phyloP scores from a whole-genome alignment of 106 monocot species.

The Ottelia alismoides region DNA sequence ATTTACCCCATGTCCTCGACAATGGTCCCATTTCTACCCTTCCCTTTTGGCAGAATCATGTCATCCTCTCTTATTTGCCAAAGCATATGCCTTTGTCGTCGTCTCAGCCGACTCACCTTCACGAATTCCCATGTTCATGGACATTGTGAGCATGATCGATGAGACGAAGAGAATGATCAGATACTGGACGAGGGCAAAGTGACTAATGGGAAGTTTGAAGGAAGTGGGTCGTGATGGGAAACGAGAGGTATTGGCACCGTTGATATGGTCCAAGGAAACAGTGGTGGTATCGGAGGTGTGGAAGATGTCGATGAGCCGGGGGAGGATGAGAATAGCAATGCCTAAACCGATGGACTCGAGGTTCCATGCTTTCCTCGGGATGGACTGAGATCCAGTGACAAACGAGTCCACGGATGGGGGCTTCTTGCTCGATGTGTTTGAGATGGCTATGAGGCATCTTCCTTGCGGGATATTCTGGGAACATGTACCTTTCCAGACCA shows the following conservation, averaged over 20 bases:
- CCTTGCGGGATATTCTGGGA: not conserved
- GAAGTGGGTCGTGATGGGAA: not conserved
- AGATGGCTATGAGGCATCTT: not conserved
- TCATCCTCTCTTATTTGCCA: no score
- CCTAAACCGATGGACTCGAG: constrained; percentile 23
- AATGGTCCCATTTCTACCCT: no score
- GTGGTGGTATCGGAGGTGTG: constrained; percentile 26
- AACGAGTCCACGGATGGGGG: constrained; percentile 1
- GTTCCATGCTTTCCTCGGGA: constrained; percentile 23
- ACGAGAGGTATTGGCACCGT: not conserved
- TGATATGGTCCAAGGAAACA: constrained; percentile 32
- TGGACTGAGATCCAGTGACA: not conserved
- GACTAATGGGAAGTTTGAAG: constrained; percentile 7
- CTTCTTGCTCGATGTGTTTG: constrained; percentile 22
- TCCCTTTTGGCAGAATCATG: no score
- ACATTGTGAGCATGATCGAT: constrained; percentile 34
- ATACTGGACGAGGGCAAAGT: constrained; percentile 21
- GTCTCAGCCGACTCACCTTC: no score
- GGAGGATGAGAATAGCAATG: constrained; percentile 32
- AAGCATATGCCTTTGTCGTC: no score
- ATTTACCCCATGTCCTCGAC: no score
- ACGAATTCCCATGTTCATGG: no score
- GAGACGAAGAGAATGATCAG: constrained; percentile 20
- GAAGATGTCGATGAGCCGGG: constrained; percentile 15
- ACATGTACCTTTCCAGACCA: not conserved